phyloP scores from a whole-genome alignment of 2,329 filamentous ascomycete genomes.

The Curvularia spicifera region DNA sequence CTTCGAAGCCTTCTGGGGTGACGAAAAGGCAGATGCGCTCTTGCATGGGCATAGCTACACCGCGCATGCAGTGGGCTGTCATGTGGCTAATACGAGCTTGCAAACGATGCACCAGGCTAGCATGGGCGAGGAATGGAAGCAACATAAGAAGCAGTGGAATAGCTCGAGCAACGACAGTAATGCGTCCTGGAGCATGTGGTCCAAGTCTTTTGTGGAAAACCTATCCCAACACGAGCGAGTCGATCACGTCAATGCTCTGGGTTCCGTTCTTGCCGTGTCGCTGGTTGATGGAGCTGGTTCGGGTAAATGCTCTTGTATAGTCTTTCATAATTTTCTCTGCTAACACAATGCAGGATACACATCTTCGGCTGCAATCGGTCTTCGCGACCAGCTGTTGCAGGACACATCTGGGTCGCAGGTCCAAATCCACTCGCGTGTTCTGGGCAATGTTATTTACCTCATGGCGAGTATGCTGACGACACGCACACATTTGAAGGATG shows the following conservation, averaged over 20 bases:
- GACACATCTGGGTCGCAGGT: slow-evolving; percentile 46
- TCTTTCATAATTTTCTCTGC: neutral
- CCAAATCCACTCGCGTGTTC: slow-evolving; percentile 64
- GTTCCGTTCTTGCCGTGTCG: slow-evolving; percentile 74
- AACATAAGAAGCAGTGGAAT: slow-evolving; percentile 6
- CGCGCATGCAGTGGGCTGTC: slow-evolving; percentile 80
- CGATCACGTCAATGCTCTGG: slow-evolving; percentile 73
- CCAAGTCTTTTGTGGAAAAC: slow-evolving; percentile 62
- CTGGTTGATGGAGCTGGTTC: slow-evolving; percentile 58
- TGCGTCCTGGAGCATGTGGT: slow-evolving; percentile 73
- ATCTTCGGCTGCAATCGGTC: slow-evolving; percentile 60
- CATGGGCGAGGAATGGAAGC: slow-evolving; percentile 5
- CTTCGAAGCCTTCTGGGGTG: slow-evolving; percentile 72
- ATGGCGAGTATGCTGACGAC: slow-evolving; percentile 59
- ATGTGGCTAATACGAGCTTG: slow-evolving; percentile 74
- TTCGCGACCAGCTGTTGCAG: slow-evolving; percentile 59
- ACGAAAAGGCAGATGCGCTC: slow-evolving; percentile 78
- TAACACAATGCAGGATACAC: slow-evolving; percentile 56
- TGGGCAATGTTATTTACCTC: slow-evolving; percentile 67
- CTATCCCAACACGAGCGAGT: slow-evolving; percentile 66
- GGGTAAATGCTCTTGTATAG: slow-evolving; percentile 43
- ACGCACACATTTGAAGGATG: slow-evolving; percentile 20
- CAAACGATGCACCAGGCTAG: slow-evolving; percentile 55
- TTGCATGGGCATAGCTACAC: slow-evolving; percentile 89
- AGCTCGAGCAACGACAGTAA: neutral